These are phyloP conservation scores for Rubia tinctorum DNA, from an alignment of 305 asterid species.

Conservation along the genomic window DNA sequence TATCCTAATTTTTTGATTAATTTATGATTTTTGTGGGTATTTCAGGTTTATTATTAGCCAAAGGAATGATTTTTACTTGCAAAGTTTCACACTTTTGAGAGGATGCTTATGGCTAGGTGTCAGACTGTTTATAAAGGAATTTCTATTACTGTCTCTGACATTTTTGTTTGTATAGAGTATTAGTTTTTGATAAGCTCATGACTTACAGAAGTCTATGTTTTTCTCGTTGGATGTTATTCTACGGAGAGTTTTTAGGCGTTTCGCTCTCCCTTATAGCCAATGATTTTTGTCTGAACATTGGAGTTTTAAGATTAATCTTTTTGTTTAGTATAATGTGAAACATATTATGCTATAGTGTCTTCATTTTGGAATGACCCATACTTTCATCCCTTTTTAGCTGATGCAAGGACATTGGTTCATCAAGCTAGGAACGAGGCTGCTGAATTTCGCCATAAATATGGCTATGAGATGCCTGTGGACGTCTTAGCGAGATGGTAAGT, in stretches of 20 bases:
- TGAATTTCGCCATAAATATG: constrained; percentile 84
- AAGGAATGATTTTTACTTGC: neutral
- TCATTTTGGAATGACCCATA: constrained; percentile 15
- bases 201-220: too few species aligned
- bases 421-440: constrained; percentile 99
- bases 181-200: too few species aligned
- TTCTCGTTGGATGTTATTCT: neutral
- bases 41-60: neutral
- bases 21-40: neutral
- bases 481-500: constrained; percentile 85
- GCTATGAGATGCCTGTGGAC: constrained; percentile 96
- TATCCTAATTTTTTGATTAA: constrained; percentile 17
- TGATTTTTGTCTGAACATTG: neutral
- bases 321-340: neutral
- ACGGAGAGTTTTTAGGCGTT: neutral
- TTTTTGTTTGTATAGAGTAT: neutral
- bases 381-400: constrained; percentile 48
- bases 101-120: neutral
- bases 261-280: neutral
- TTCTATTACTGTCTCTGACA: neutral
- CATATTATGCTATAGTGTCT: neutral
- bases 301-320: neutral
- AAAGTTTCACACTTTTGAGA: neutral
- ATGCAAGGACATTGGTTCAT: constrained; percentile 95
- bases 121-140: neutral